A percentile compares a stretch with the other conserved stretches of the same genome.
Conservation (phyloP, 176 grass and related monocot species). For the Triticum urartu region DNA sequence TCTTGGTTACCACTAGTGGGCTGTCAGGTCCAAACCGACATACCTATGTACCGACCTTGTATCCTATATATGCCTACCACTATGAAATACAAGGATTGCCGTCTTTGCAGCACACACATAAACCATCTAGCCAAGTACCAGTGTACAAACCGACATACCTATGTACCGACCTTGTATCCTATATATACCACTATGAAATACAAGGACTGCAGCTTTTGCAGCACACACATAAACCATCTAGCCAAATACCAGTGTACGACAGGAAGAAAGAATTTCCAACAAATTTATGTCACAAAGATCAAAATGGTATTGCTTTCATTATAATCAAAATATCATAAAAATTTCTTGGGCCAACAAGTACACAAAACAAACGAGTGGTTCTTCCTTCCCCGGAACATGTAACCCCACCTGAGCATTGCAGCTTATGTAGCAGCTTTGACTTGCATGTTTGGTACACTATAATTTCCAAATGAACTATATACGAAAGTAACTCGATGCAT, state of each 20-base stretch:
- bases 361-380: not conserved
- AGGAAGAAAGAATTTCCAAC: not conserved
- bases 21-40: not conserved
- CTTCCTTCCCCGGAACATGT: not conserved
- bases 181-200: not conserved
- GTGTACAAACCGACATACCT: not conserved
- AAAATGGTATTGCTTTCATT: not conserved
- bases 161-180: not conserved
- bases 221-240: too few species aligned
- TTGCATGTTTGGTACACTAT: not conserved
- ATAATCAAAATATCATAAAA: not conserved
- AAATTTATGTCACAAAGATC: not conserved
- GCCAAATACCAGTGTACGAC: not conserved
- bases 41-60: not conserved
- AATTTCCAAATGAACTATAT: slow-evolving; percentile 14
- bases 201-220: too few species aligned
- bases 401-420: slow-evolving; percentile 10
- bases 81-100: not conserved
- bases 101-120: not conserved
- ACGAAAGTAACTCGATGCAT: not conserved
- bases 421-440: not conserved
- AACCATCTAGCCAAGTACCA: not conserved
- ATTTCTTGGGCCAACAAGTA: not conserved
- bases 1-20: not conserved
- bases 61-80: not conserved